These are phyloP conservation scores for Bryum argenteum DNA, from an alignment of 225 moss, liverwort and hornwort species.

Conservation along the genomic window DNA sequence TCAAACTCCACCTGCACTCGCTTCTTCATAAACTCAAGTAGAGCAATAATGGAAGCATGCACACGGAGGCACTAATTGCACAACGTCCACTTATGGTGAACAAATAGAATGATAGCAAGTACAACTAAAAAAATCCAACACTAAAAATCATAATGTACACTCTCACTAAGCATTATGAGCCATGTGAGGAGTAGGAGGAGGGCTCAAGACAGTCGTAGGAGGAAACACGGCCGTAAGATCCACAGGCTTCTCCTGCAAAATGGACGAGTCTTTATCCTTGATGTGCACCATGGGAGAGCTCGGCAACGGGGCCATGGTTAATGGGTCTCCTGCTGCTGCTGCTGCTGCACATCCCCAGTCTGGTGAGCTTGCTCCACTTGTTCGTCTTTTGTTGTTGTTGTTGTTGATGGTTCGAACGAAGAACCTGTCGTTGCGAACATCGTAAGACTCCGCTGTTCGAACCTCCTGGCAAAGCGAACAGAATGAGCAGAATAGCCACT, in stretches of 20 bases:
- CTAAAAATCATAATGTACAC: background rate
- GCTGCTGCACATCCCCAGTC: background rate
- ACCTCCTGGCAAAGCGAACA: slow-evolving; percentile 99
- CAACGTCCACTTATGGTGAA: slow-evolving; percentile 15
- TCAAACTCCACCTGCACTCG: no score
- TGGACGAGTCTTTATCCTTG: slow-evolving; percentile 33
- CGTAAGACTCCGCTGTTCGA: slow-evolving; percentile 87
- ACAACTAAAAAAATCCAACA: no score
- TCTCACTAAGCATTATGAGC: slow-evolving; percentile 17
- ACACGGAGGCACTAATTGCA: slow-evolving; percentile 1
- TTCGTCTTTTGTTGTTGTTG: slow-evolving; percentile 18
- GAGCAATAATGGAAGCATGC: background rate
- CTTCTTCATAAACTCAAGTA: slow-evolving; percentile 7
- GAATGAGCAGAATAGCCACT: slow-evolving; percentile 80
- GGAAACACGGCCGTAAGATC: slow-evolving; percentile 49
- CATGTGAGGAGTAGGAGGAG: slow-evolving; percentile 22
- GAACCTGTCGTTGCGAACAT: slow-evolving; percentile 75
- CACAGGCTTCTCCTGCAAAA: slow-evolving; percentile 35
- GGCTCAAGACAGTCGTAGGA: slow-evolving; percentile 25
- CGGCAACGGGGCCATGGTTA: slow-evolving; percentile 23
- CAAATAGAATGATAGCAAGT: background rate
- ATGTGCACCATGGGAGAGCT: slow-evolving; percentile 49
- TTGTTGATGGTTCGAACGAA: slow-evolving; percentile 39
- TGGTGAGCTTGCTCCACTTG: slow-evolving; percentile 19
- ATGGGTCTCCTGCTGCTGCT: no score